Evolutionary conservation across 2,329 filamentous ascomycete genomes (phyloP), one percentile per base, ranked within the genome.

Genomic region (Colletotrichum sp.): DNA sequence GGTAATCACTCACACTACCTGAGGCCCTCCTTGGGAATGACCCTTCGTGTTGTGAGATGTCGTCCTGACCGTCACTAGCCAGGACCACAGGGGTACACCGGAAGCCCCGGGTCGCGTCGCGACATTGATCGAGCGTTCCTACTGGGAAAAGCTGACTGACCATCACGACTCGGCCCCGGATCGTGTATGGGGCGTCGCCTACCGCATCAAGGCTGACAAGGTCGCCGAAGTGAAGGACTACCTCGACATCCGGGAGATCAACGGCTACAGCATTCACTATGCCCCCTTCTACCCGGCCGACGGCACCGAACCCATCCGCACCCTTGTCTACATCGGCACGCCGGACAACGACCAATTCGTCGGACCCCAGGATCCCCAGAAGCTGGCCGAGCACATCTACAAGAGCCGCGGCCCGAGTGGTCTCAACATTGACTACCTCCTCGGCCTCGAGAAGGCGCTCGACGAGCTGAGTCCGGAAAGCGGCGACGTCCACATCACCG

Each of bases 181-280:
- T 70, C 89, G 87, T 80, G 95, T 98, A 80, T 99, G 96, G 96
- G 97, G 97, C 74, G 95, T 95, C 18, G 97, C 96, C 78, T 98
- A 98, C 87, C 94, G 96, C 82, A 96, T 98, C 85, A 89, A 90
- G 32, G 85, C 93, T 8, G 88, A 91, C 3, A 90, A 93, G 79
- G 95, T 98, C 26, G 90, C 92, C 76, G 93, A 96, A 86, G 96
- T 98, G 6, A 93, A 95, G 79, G 90, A 93, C 75, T 98, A 98
- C 84, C 94, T 99, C 64, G 96, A 99, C 85, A 96, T 98, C 79
- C 93, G 97, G 62, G 97, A 99, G 86, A 98, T 99, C 82, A 98
- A 99, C 86, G 97, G 97, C 30, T 99, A 99, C 86, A 95, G 93
- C 70, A 98, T 98, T 79, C 96, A 98, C 85, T 95, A 96, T 84